Evolutionary conservation across 164 flowering plant species (phyloP), one percentile per base, ranked within the genome.

Genomic region (Umbellularia californica): DNA sequence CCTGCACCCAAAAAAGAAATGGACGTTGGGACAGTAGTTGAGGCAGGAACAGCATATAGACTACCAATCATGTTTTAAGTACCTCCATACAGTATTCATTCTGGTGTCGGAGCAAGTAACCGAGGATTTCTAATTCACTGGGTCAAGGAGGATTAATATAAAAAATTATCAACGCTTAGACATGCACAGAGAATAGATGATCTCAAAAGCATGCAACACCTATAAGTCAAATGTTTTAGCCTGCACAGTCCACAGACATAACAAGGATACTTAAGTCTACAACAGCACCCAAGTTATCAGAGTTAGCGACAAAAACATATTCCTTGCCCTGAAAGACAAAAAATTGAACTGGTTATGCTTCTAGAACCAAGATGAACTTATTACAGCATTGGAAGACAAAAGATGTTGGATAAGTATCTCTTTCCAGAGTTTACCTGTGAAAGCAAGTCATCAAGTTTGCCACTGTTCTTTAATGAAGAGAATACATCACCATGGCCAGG

Each of bases 61-160:
- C 3, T 2, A 73, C 15, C 70, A 17, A 2, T 41, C 12, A 41
- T 41, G 17, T 41, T 28, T 65, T 19, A 6, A n/a, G 5, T 87
- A 93, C 97, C 98, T 95, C 99, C 99, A 95, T 95, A 76, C 99
- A 95, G 82, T 93, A 93, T 68, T 93, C 98, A 75, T 92, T 93
- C 84, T 95, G 91, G 87, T 92, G 90, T 7, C 77, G 76, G 78
- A 93, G 77, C 93, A 95, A 84, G 78, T 93, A 95, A 67, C 84
- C 83, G 72, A 95, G 84, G 84, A 93, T 95, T 84, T 93, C 99
- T 95, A 72, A 70, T 70, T 68, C n/a, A 80, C 4, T 60, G 25
- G 77, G 87, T 90, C 84, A 92, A 84, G 97, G 87, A 83, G 22
- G 23, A 55, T 7, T n/a, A 9, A 25, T 13, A 52, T 41, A 2